These are phyloP conservation scores for Eleusine coracana DNA, from an alignment of 176 grass and related monocot species.

Conservation along the genomic window DNA sequence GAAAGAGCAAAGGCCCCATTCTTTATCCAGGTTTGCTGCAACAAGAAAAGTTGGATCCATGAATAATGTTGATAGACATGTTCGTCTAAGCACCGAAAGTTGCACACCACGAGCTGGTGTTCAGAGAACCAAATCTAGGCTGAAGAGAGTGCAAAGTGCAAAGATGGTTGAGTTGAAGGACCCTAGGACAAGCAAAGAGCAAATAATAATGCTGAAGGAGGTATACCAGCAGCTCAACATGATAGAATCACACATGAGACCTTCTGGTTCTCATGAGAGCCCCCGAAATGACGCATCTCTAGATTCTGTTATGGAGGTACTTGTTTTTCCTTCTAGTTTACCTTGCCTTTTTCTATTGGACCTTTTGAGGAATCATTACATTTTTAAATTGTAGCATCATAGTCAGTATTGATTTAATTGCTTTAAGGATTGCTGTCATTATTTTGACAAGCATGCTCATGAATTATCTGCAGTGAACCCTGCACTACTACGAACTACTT, in stretches of 20 bases:
- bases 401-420: constrained; percentile 1
- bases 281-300: constrained; percentile 48
- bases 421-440: constrained; percentile 4
- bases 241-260: constrained; percentile 71
- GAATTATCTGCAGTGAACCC: not conserved
- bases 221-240: constrained; percentile 72
- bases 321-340: constrained; percentile 8
- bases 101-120: constrained; percentile 50
- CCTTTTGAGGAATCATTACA: constrained; percentile 15
- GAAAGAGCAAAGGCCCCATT: constrained; percentile 27
- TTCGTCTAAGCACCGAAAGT: constrained; percentile 14
- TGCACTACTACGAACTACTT: not conserved
- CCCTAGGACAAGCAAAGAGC: constrained; percentile 49
- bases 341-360: not conserved
- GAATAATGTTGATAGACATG: constrained; percentile 47
- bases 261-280: constrained; percentile 45
- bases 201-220: constrained; percentile 75
- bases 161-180: constrained; percentile 55
- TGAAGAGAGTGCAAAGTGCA: constrained; percentile 67
- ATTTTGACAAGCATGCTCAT: not conserved
- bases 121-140: constrained; percentile 58
- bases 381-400: not conserved
- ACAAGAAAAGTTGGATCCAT: constrained; percentile 51
- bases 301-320: constrained; percentile 82
- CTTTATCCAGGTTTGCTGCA: constrained; percentile 33